These are phyloP conservation scores for Posidonia australis DNA, from an alignment of 106 monocot species.

Conservation along the genomic window DNA sequence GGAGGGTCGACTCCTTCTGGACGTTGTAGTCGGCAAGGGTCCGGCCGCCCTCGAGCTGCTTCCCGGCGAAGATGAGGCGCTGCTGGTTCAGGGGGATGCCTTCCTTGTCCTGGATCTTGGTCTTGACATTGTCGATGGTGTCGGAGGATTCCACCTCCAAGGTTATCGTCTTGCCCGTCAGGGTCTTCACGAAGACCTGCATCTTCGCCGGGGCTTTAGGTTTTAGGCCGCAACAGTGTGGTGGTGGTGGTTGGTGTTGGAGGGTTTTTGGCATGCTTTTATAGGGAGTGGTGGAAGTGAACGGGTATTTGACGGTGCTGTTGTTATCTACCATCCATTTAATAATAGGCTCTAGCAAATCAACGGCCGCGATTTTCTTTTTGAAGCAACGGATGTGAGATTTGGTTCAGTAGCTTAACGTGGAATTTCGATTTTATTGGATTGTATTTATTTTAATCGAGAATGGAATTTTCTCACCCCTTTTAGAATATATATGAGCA, in stretches of 20 bases:
- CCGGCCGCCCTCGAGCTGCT: conserved; percentile 47
- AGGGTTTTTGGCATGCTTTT: neutral
- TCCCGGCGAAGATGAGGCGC: conserved; percentile 58
- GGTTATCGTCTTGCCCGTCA: conserved; percentile 44
- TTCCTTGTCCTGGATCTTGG: conserved; percentile 72
- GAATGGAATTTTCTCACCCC: too few relatives aligned
- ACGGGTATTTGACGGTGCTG: too few relatives aligned
- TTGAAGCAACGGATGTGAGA: too few relatives aligned
- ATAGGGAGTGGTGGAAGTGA: too few relatives aligned
- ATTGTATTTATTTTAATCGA: too few relatives aligned
- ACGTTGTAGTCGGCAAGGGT: conserved; percentile 30
- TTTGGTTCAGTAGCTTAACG: too few relatives aligned
- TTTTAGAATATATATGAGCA: too few relatives aligned
- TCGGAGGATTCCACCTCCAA: conserved; percentile 60
- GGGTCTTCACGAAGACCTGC: conserved; percentile 30
- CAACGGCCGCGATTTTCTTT: too few relatives aligned
- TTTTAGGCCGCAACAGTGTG: too few relatives aligned
- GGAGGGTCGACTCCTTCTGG: conserved; percentile 42
- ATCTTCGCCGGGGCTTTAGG: conserved; percentile 6
- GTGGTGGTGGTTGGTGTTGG: neutral
- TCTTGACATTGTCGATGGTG: conserved; percentile 68
- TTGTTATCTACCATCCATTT: too few relatives aligned
- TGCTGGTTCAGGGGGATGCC: conserved; percentile 66
- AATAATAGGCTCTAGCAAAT: too few relatives aligned
- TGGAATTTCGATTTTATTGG: too few relatives aligned